Base-by-base conservation (phyloP, 2,329 filamentous ascomycete species). In the Aspergillus sp. region DNA sequence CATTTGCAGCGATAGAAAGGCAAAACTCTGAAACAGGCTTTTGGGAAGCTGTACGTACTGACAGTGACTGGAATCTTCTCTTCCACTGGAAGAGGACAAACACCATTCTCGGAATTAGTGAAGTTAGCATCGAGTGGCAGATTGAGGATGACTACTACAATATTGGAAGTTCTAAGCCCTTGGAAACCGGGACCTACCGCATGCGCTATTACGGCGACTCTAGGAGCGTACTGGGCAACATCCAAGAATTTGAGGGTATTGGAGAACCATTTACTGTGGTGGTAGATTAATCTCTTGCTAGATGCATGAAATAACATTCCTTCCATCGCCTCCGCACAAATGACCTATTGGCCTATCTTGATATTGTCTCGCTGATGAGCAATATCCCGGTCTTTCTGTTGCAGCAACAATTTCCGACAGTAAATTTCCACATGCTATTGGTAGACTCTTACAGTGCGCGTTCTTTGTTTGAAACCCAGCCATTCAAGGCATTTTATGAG, bases 131-230 rank as follows among this genome's bases (percentile, higher is more conserved):
- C 46, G 78, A 79, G 43, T 97, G 91, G 91, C 86, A 91, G 68
- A 84, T 86, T 30, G 83, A 82, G 65, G 67, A 74, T 47, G 74
- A 77, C 53, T 77, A 76, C 17, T 72, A 75, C 51, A 53, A 59
- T 35, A 50, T 68, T 46, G 64, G 64, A 47, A 48, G 68, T 53
- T 51, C 63, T 66, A 55, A 47, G 9, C 52, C 62, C 1, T 53
- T 71, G 19, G 56, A 68, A 52, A 57, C 56, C 45, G 90, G 90
- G 0, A 81, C 78, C 43, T 97, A 95, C 68, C 75, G 90, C 20
- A 68, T 95, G 41, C 81, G 76, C 70, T 97, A 96, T 63, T 91
- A 84, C 68, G 91, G 91, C 0, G 90, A 96, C 69, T 75, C 81
- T 2, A 96, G 90, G 78, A 74, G 74, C 5, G 57, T 83, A 9